A percentile compares a stretch with the other conserved stretches of the same genome.
Conservation (phyloP, 129 eudicot species). For the Ambrosia trifida region DNA sequence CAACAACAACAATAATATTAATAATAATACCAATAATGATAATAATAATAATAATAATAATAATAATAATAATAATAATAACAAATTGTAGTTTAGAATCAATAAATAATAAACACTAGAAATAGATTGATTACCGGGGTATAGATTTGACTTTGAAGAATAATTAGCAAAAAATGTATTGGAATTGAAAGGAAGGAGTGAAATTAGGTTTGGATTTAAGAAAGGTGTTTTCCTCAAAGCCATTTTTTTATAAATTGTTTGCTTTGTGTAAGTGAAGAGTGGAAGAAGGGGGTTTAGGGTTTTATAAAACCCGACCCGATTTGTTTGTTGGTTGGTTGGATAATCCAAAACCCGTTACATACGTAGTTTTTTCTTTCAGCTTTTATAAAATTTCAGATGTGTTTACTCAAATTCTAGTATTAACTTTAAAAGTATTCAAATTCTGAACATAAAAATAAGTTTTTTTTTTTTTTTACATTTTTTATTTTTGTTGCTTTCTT, state of each 20-base stretch:
- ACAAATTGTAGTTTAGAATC: neutral
- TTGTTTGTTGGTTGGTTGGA: too few species aligned
- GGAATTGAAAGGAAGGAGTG: slow-evolving; percentile 29
- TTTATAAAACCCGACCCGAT: neutral
- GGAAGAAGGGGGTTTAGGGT: slow-evolving; percentile 10
- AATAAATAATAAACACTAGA: slow-evolving; percentile 14
- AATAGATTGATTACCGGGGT: slow-evolving; percentile 45
- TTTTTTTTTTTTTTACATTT: too few species aligned
- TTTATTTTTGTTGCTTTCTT: too few species aligned
- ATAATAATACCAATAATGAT: too few species aligned
- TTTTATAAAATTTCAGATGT: too few species aligned
- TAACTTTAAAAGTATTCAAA: too few species aligned
- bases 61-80: too few species aligned
- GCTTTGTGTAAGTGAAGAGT: slow-evolving; percentile 3
- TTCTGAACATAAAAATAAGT: too few species aligned
- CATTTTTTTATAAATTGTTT: slow-evolving; percentile 35
- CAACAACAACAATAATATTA: neutral
- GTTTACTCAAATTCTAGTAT: too few species aligned
- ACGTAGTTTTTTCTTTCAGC: too few species aligned
- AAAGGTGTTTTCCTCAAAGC: slow-evolving; percentile 55
- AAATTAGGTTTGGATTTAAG: slow-evolving; percentile 21
- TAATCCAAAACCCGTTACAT: neutral
- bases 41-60: neutral
- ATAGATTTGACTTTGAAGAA: slow-evolving; percentile 67
- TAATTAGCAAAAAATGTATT: slow-evolving; percentile 43